Conservation (phyloP, 176 grass and related monocot genomes). For the Eleusine indica region DNA sequence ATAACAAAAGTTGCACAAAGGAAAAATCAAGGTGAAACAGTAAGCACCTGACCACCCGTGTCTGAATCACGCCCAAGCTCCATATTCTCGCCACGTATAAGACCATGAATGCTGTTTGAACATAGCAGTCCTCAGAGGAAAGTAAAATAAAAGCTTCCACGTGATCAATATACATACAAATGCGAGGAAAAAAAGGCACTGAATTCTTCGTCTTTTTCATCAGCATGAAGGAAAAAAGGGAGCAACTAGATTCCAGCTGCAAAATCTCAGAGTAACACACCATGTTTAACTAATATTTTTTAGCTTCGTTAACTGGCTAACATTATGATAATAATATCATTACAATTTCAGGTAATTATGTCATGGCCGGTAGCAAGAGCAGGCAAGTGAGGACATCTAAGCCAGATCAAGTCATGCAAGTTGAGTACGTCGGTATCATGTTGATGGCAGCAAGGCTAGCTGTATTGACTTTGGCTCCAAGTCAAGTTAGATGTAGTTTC, state of each 20-base stretch:
- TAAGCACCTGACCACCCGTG: constrained; percentile 76
- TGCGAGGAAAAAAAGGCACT: not conserved
- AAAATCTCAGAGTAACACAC: constrained; percentile 5
- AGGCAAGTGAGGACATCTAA: no score
- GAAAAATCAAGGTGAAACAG: constrained; percentile 8
- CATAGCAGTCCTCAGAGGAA: constrained; percentile 10
- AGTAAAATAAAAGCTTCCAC: constrained; percentile 21
- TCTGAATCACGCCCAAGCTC: constrained; percentile 88
- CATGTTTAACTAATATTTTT: not conserved
- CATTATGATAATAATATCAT: not conserved
- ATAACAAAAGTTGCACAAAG: not conserved
- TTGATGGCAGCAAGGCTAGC: no score
- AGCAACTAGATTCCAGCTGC: not conserved
- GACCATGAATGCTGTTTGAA: constrained; percentile 79
- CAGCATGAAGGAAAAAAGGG: not conserved
- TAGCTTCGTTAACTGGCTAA: not conserved
- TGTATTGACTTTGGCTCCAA: no score
- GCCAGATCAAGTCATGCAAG: no score
- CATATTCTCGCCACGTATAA: constrained; percentile 90
- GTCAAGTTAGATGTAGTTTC: no score
- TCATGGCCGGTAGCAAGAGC: no score
- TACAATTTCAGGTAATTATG: not conserved
- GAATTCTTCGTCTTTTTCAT: not conserved
- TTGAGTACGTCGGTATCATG: no score
- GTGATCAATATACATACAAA: not conserved